Evolutionary conservation across 768 basidiomycete genomes (phyloP).

Genomic region (Porpolomopsis calyptriformis): DNA sequence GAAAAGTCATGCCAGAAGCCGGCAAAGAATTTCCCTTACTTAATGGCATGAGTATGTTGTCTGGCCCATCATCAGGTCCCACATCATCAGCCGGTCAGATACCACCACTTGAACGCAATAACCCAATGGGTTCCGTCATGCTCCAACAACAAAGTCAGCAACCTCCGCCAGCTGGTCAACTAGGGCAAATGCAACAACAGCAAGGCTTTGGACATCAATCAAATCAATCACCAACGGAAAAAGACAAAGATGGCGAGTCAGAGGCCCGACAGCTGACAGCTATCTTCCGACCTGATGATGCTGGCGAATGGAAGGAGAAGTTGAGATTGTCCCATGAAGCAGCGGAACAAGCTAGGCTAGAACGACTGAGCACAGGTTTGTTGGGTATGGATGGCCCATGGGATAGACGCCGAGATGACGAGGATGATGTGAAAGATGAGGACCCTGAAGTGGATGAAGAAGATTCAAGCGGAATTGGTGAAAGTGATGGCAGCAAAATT

Average conservation of each 20-base stretch:
- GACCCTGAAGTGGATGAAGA: slow-evolving; percentile 58
- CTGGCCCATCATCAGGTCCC: slow-evolving; percentile 42
- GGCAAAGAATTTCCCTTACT: slow-evolving; percentile 60
- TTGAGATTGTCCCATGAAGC: slow-evolving; percentile 56
- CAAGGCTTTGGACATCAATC: slow-evolving; percentile 22
- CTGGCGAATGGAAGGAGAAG: slow-evolving; percentile 79
- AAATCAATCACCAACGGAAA: slow-evolving; percentile 24
- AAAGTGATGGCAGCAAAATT: slow-evolving; percentile 58
- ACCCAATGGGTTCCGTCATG: slow-evolving; percentile 31
- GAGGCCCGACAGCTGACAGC: slow-evolving; percentile 56
- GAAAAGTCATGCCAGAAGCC: slow-evolving; percentile 69
- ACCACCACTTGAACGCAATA: slow-evolving; percentile 42
- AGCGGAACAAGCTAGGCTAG: slow-evolving; percentile 39
- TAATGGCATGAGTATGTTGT: slow-evolving; percentile 47
- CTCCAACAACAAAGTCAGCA: slow-evolving; percentile 29
- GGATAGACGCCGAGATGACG: slow-evolving; percentile 50
- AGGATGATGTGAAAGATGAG: slow-evolving; percentile 56
- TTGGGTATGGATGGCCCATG: slow-evolving; percentile 28
- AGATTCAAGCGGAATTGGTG: slow-evolving; percentile 52
- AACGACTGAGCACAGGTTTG: slow-evolving; percentile 27
- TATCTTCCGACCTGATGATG: slow-evolving; percentile 81
- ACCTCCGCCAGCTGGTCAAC: slow-evolving; percentile 26
- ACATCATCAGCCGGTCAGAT: slow-evolving; percentile 32
- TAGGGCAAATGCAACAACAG: slow-evolving; percentile 18
- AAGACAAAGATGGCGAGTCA: slow-evolving; percentile 37